phyloP scores from a whole-genome alignment of 1,284 basidiomycete genomes.

The Cryptococcus amylolentus region DNA sequence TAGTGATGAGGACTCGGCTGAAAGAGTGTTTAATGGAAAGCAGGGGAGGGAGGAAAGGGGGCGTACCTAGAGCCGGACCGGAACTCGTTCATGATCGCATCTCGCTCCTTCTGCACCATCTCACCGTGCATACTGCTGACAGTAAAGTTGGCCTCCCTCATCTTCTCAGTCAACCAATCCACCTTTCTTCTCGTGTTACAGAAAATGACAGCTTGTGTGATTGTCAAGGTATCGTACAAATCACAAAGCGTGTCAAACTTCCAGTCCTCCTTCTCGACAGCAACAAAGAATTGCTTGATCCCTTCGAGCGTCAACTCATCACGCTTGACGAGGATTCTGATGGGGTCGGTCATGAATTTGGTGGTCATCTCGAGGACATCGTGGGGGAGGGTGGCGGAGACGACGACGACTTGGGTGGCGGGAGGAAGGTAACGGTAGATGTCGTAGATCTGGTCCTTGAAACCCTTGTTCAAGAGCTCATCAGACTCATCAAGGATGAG shows the following conservation, averaged over 20 bases:
- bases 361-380: constrained; percentile 99
- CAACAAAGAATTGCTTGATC: constrained; percentile 99
- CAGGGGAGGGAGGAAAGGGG: neutral
- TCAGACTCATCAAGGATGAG: constrained; percentile 97
- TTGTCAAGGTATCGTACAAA: constrained; percentile 95
- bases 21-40: neutral
- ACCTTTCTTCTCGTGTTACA: constrained; percentile 99
- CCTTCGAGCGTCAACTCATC: constrained; percentile 99
- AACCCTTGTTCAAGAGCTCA: constrained; percentile 94
- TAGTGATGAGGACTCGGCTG: constrained; percentile 90
- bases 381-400: constrained; percentile 93
- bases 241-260: constrained; percentile 99
- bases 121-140: constrained; percentile 93
- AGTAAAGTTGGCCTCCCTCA: constrained; percentile 94
- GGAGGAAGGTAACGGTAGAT: constrained; percentile 98
- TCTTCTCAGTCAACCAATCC: constrained; percentile 98
- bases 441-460: constrained; percentile 99
- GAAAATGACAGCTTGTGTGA: constrained; percentile 99
- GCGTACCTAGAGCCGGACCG: constrained; percentile 84
- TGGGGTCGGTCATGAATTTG: constrained; percentile 97
- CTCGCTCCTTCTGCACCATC: constrained; percentile 98
- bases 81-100: constrained; percentile 99
- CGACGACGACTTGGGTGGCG: constrained; percentile 93
- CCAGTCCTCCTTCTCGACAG: constrained; percentile 99
- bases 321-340: constrained; percentile 98